Percentiles rank a stretch among this genome's conserved stretches.
Conservation (phyloP, 805 yeast genomes). For the Grigorovia yakushimaensis region DNA sequence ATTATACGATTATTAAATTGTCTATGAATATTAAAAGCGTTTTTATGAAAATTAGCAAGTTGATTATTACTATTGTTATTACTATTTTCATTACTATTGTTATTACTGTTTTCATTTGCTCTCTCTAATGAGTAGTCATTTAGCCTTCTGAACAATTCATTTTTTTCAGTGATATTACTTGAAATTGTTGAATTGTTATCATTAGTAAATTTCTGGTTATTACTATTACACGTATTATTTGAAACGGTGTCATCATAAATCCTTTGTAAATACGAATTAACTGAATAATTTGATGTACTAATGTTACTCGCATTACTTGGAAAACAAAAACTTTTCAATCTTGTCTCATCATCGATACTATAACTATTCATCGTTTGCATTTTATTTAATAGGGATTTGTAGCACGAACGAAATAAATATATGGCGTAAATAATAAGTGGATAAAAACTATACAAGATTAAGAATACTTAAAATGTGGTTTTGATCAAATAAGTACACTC, state of each 20-base stretch:
- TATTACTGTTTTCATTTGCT: not conserved
- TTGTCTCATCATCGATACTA: not conserved
- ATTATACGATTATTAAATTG: not conserved
- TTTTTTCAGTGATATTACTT: not conserved
- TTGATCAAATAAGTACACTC: no score
- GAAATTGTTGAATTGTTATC: not conserved
- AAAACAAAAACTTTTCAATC: slow-evolving; percentile 3
- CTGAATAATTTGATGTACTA: slow-evolving; percentile 1
- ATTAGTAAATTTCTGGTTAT: not conserved
- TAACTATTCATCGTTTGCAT: not conserved
- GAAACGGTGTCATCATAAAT: slow-evolving; percentile 3
- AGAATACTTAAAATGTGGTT: no score
- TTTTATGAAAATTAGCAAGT: no score
- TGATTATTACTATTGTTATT: not conserved
- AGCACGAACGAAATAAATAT: no score
- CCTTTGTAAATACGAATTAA: slow-evolving; percentile 3
- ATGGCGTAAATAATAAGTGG: no score
- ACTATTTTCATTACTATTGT: not conserved
- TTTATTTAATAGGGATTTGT: no score
- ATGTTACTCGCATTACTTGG: not conserved
- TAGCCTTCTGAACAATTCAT: not conserved
- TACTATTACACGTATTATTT: not conserved
- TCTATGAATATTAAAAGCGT: no score
- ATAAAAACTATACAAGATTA: no score
- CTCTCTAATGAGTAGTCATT: not conserved